Base-by-base conservation (phyloP, 1,284 basidiomycete species). In the Ceratobasidium sp. region DNA sequence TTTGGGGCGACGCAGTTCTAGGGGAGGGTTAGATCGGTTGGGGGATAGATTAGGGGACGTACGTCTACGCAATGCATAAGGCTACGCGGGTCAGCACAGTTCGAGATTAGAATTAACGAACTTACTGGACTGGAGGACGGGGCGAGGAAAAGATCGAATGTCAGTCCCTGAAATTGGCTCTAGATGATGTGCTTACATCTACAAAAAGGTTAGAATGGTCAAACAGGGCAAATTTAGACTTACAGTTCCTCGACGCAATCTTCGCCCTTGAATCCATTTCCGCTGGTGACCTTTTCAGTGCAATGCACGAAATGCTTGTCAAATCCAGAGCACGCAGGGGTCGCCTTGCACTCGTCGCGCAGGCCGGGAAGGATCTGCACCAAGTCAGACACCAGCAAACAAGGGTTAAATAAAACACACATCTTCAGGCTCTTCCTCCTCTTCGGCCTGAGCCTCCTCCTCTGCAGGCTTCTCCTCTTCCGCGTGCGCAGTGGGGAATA, bases 31-130 rank as follows among this genome's bases (percentile, higher is more conserved):
- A 55, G 69, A 72, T 73, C 34, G 73, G 49, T 13, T 22, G 42
- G 53, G 10, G 53, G 25, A 52, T 34, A 34, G 52, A 25, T 22
- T 6, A 34, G 49, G 27, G 27, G 49, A 82, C 88, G 70, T 79
- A 93, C 92, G 74, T 94, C 92, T 72, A 89, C 90, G 76, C 92
- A 94, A 82, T 94, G 93, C 91, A 94, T 93, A 87, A 92, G 85
- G 79, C 91, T 92, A 74, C 27, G 31, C 58, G 74, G 54, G 53
- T 38, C 54, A 65, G 38, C 15, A 29, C 64, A 15, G 32, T 64
- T 64, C 25, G 55, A 57, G 20, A 53, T 38, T 58, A 60, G 29
- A 58, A 69, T 27, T 40, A n/a, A n/a, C n/a, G n/a, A n/a, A 83
- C 88, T 74, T 77, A 90, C 88, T 90, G 88, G 86, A 90, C 87